Percentiles rank a stretch among this genome's conserved stretches.
Conservation (phyloP, 306 rosid genomes). For the Rosa rugosa region DNA sequence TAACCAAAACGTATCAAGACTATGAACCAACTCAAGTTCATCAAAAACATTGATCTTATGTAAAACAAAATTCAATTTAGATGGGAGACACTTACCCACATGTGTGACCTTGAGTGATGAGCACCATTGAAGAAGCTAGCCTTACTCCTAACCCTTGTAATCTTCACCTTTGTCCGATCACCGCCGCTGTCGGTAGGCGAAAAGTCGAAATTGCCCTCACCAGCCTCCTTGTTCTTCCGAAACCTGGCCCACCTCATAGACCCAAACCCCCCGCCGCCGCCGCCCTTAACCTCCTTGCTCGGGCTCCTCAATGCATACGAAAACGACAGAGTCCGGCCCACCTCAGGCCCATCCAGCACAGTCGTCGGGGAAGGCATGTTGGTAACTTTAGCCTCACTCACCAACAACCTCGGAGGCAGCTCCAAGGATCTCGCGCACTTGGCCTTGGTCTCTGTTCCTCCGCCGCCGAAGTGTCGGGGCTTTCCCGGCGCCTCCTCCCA, state of each 20-base stretch:
- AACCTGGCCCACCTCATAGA: conserved; percentile 66
- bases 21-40: background rate
- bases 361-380: conserved; percentile 64
- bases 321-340: conserved; percentile 64
- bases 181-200: background rate
- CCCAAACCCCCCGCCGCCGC: conserved; percentile 36
- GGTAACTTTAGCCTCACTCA: conserved; percentile 31
- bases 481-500: conserved; percentile 99
- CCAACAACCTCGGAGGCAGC: conserved; percentile 77
- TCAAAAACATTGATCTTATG: background rate
- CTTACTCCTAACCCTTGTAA: conserved; percentile 35
- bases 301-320: conserved; percentile 49
- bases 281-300: background rate
- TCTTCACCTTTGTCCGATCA: conserved; percentile 36
- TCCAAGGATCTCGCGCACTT: conserved; percentile 49
- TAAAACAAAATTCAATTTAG: background rate
- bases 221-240: conserved; percentile 46
- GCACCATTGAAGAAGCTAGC: conserved; percentile 30
- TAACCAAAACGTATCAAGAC: background rate
- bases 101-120: conserved; percentile 45
- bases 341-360: conserved; percentile 66
- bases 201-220: conserved; percentile 51
- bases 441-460: conserved; percentile 27
- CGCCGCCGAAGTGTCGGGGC: conserved; percentile 41
- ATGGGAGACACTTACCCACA: conserved; percentile 48